Percentiles rank a stretch among this genome's conserved stretches.
Conservation (phyloP, 805 yeast genomes). For the Cyberlindnera subsufficiens region DNA sequence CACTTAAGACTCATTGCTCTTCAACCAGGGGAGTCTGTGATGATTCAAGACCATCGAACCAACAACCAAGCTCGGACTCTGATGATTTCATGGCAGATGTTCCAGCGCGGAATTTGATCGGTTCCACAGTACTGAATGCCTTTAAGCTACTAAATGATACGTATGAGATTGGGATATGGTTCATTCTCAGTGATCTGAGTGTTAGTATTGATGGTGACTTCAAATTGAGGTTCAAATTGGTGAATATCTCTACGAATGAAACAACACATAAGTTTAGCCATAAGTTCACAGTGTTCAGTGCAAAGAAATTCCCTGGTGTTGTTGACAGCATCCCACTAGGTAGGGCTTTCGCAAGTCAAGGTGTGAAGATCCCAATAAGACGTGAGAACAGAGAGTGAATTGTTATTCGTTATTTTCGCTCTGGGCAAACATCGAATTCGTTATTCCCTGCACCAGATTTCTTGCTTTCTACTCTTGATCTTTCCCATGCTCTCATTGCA, state of each 20-base stretch:
- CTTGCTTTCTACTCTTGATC: no score
- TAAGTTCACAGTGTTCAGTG: slow-evolving; percentile 33
- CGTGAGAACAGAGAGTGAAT: slow-evolving; percentile 21
- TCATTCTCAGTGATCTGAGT: slow-evolving; percentile 35
- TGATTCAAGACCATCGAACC: background rate
- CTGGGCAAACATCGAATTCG: no score
- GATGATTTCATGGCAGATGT: slow-evolving; percentile 16
- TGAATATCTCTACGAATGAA: slow-evolving; percentile 22
- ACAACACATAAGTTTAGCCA: slow-evolving; percentile 24
- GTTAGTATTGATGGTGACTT: slow-evolving; percentile 38
- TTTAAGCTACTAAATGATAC: slow-evolving; percentile 31
- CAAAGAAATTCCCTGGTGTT: slow-evolving; percentile 41
- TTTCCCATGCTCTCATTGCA: no score
- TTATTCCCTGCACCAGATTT: no score
- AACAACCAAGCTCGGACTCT: slow-evolving; percentile 3
- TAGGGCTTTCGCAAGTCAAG: slow-evolving; percentile 36
- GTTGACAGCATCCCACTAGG: slow-evolving; percentile 35
- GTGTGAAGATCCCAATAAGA: slow-evolving; percentile 36
- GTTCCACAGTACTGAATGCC: slow-evolving; percentile 33
- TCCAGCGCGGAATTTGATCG: slow-evolving; percentile 34
- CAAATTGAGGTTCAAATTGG: slow-evolving; percentile 31
- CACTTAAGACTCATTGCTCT: background rate
- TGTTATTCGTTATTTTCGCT: no score
- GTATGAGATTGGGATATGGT: slow-evolving; percentile 34
- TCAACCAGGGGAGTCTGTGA: background rate